Evolutionary conservation across 805 yeast genomes (phyloP), one percentile per base, ranked within the genome.

Genomic region (Candida saitoana): DNA sequence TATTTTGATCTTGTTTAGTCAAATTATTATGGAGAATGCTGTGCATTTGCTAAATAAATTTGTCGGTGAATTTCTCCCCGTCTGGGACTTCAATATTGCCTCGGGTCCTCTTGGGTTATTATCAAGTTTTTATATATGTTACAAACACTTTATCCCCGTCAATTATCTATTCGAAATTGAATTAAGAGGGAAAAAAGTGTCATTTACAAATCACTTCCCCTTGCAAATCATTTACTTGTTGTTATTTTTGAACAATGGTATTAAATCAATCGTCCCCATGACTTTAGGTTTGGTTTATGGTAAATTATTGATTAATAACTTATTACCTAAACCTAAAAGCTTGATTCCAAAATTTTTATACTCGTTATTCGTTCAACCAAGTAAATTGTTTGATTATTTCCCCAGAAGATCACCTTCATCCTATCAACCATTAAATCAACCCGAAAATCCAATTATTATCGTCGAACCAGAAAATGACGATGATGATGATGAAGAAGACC

Each of bases 41-140:
- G 32, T 45, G 20, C 53, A 46, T 36, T 55, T 39, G 17, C 14
- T 37, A 14, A 37, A 34, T 11, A 44, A 42, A 25, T 29, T 40
- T 3, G 15, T 43, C 3, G 46, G 43, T 31, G 39, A 40, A 27
- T 25, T 38, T 27, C 14, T 47, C 15, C 27, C 35, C 24, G 38
- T 34, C 18, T 33, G 18, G 3, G 40, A 30, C 4, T 52, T 15
- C 35, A 34, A 5, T 62, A 60, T 63, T 15, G 48, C 53, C 12
- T 61, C 71, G 1, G 75, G 75, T 2, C 74, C 75, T 1, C 41
- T 68, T 22, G 73, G 73, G 1, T 49, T 69, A 4, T 37, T 69
- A 33, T 61, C 73, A 4, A 64, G 71, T 27, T 55, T 69, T 39
- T 67, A 67, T 42, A 52, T 69, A 11, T 67, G 73, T 49, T 65